Base-by-base conservation (phyloP, 192 early-diverging fungal species). In the Podila epicladia region DNA sequence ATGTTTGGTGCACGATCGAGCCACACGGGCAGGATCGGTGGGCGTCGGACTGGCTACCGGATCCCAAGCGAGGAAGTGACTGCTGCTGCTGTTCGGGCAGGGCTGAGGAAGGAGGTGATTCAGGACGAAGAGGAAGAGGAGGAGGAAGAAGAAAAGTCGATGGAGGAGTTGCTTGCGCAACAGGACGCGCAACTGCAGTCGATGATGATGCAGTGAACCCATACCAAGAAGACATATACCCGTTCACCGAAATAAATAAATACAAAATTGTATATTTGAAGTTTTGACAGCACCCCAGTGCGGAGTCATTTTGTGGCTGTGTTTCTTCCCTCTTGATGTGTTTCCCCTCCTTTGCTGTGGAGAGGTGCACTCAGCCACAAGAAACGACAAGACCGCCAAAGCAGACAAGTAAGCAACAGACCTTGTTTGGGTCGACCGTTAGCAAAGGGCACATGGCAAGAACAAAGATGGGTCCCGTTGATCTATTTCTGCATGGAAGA, bases 101-200 rank as follows among this genome's bases (percentile, higher is more conserved):
- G 12, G 68, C 67, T 38, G 51, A 24, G 22, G 15, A 53, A 0
- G 59, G 62, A 59, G 48, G 12, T 26, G 61, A 45, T 20, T 31
- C 62, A 9, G 74, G 60, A 75, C 5, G 76, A 64, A 13, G 76
- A 68, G 0, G 65, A 75, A 9, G 59, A 61, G 31, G 59, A 60
- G 19, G 49, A 62, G 9, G 68, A 72, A 37, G 68, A 72, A 37
- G 76, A 79, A 22, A 72, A 69, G 15, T 67, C 65, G 11, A 72
- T 79, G 65, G 76, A 79, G 51, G 76, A 79, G 28, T 32, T 79
- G 45, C 49, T 79, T 61, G 76, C 76, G 19, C 58, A 79, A 51
- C 76, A 79, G 32, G 76, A 79, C 19, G 70, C 66, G 37, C 59
- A 49, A 9, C 22, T 76, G 5, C 49, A 28, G 9, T 49, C 20